A percentile compares a stretch with the other conserved stretches of the same genome.
Evolutionary conservation across 148 eudicot species (phyloP).

Genomic region (Rhododendron vialii): DNA sequence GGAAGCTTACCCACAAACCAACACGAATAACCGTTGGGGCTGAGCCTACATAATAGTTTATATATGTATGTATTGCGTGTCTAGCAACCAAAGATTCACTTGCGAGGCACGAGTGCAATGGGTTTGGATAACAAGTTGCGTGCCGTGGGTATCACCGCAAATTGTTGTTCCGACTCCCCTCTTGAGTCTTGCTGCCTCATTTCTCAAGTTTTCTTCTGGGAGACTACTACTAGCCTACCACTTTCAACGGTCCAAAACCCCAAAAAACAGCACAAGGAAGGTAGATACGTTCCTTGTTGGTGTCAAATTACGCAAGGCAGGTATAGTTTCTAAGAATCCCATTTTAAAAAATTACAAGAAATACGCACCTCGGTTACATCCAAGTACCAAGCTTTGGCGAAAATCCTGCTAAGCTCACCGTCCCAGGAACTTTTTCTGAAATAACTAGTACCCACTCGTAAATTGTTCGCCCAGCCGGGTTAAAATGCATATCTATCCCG

Average conservation of each 20-base stretch:
- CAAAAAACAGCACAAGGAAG: neutral
- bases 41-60: neutral
- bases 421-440: neutral
- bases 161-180: neutral
- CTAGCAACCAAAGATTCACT: neutral
- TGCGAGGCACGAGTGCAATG: neutral
- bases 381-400: neutral
- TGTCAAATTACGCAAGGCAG: neutral
- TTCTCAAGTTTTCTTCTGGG: neutral
- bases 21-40: no score
- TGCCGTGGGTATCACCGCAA: neutral
- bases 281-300: neutral
- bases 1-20: no score
- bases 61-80: neutral
- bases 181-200: neutral
- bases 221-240: neutral
- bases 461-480: neutral
- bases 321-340: neutral
- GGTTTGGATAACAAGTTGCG: constrained; percentile 1
- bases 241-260: neutral
- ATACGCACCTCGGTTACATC: neutral
- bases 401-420: neutral
- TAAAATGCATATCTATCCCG: neutral
- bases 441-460: neutral
- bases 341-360: neutral